Base-by-base conservation (phyloP, 1,284 basidiomycete species). In the Pisolithus thermaeus region DNA sequence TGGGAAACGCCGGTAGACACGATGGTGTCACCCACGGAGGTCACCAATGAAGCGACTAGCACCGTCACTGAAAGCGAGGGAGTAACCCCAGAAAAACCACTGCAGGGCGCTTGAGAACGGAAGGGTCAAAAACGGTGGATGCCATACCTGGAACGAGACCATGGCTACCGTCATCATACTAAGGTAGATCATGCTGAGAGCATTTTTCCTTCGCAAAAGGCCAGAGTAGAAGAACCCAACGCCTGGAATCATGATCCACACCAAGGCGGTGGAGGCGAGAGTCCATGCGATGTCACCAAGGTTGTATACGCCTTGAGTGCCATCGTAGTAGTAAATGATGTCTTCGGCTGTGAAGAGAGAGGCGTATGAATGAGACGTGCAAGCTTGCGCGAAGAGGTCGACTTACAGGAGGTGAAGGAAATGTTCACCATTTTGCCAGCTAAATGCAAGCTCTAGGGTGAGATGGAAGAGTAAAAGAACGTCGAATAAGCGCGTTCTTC, bases 191-290 rank as follows among this genome's bases (percentile, higher is more conserved):
- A 96, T 94, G 20, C 88, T 92, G 7, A 97, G 76, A 0, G 94
- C 95, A 61, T 95, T 97, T 71, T 97, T 97, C 42, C 91, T 79
- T 49, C 91, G 76, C 45, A 86, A 68, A 35, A 88, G 74, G 60
- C 93, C 94, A 30, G 91, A 89, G 71, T 97, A 96, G 76, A 96
- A 92, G 70, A 84, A 92, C 25, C 90, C 90, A 56, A 92, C 81
- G 54, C 91, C 91, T 18, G 92, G 92, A 66, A 92, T 80, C 94
- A 97, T 97, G 70, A 96, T 78, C 81, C 87, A 94, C 27, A 96
- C 92, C 52, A 88, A 72, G 20, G 85, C 85, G 0, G 82, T 90
- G 11, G 78, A 79, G 4, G 80, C 70, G 54, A 90, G 71, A 49
- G 81, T 76, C 86, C 87, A 93, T 32, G 89, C 85, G 52, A 90